phyloP scores from a whole-genome alignment of 345 rosid genomes.

The Camelina neglecta region DNA sequence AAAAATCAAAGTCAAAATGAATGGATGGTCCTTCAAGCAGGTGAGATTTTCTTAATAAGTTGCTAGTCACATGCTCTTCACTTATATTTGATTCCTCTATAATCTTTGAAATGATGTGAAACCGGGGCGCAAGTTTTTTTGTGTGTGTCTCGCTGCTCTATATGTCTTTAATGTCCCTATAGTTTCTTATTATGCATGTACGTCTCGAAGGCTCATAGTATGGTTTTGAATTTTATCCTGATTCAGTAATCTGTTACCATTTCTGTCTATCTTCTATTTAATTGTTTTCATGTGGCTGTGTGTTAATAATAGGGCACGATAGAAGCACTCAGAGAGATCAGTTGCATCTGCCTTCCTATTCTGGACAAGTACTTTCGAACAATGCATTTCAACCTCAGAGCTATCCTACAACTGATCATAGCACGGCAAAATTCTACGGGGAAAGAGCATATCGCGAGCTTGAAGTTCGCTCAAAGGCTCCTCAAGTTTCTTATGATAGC shows the following conservation, averaged over 20 bases:
- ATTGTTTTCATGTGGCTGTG: conserved; percentile 39
- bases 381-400: conserved; percentile 54
- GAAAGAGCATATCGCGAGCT: conserved; percentile 51
- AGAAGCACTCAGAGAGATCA: conserved; percentile 51
- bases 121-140: background rate
- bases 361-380: conserved; percentile 50
- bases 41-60: conserved; percentile 48
- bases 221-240: conserved; percentile 1
- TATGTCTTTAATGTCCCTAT: background rate
- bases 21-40: conserved; percentile 52
- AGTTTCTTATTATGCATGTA: background rate
- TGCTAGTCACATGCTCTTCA: conserved; percentile 17
- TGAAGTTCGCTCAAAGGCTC: conserved; percentile 52
- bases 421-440: conserved; percentile 50
- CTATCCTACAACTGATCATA: conserved; percentile 53
- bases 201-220: background rate
- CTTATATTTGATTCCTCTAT: conserved; percentile 8
- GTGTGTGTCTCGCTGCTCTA: background rate
- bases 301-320: conserved; percentile 55
- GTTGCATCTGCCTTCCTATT: conserved; percentile 54
- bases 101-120: conserved; percentile 9
- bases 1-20: conserved; percentile 43
- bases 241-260: background rate
- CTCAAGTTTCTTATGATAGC: conserved; percentile 47
- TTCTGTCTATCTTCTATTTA: conserved; percentile 10